Evolutionary conservation across 1,284 basidiomycete genomes (phyloP).

Genomic region (Phellopilus nigrolimitatus): DNA sequence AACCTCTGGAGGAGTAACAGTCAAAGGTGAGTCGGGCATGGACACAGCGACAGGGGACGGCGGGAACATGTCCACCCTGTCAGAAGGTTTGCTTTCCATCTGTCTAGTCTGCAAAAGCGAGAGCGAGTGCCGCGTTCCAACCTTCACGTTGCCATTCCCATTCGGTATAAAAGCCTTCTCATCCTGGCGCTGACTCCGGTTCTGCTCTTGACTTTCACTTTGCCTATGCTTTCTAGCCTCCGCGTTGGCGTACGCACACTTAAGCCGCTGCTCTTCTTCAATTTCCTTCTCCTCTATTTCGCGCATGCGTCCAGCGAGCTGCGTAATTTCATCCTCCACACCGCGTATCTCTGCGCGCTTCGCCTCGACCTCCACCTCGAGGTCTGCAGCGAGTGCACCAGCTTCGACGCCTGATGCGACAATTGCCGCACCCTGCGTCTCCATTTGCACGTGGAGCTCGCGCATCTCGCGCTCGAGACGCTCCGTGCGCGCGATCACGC

Average conservation of each 20-base stretch:
- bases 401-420: slow-evolving; percentile 39
- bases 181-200: slow-evolving; percentile 21
- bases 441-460: slow-evolving; percentile 48
- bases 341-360: slow-evolving; percentile 64
- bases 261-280: slow-evolving; percentile 50
- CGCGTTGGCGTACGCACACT: slow-evolving; percentile 45
- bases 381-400: slow-evolving; percentile 39
- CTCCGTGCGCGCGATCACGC: slow-evolving; percentile 58
- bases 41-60: background rate
- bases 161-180: background rate
- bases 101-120: slow-evolving; percentile 1
- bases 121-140: background rate
- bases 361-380: slow-evolving; percentile 49
- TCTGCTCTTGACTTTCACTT: slow-evolving; percentile 26
- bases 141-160: slow-evolving; percentile 24
- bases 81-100: background rate
- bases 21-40: slow-evolving; percentile 9
- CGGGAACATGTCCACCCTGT: slow-evolving; percentile 1
- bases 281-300: slow-evolving; percentile 56
- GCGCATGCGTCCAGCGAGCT: slow-evolving; percentile 49
- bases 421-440: slow-evolving; percentile 50
- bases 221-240: slow-evolving; percentile 37
- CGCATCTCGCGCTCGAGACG: slow-evolving; percentile 68
- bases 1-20: slow-evolving; percentile 5
- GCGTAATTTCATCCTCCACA: slow-evolving; percentile 62